phyloP scores from a whole-genome alignment of 805 yeast genomes.

The Pichia pseudocactophila region DNA sequence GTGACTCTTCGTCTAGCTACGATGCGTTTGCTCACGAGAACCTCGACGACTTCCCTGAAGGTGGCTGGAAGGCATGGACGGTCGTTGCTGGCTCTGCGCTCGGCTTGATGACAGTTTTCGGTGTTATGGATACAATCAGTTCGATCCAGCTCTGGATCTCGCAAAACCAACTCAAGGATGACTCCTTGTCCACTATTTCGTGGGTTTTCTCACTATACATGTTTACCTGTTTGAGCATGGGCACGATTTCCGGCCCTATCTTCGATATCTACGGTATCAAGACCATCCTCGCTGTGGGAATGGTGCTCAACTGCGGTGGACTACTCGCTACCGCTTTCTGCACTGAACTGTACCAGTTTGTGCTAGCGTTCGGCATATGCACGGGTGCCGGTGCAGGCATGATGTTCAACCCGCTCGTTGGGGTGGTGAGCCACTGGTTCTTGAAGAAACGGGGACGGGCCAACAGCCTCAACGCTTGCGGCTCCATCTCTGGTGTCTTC shows the following conservation, averaged over 20 bases:
- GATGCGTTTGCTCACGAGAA: slow-evolving; percentile 22
- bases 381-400: slow-evolving; percentile 55
- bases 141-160: slow-evolving; percentile 55
- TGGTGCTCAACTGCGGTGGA: slow-evolving; percentile 30
- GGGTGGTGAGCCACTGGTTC: slow-evolving; percentile 64
- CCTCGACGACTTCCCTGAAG: slow-evolving; percentile 41
- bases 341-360: slow-evolving; percentile 48
- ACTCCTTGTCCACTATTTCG: slow-evolving; percentile 41
- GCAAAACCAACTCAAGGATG: slow-evolving; percentile 43
- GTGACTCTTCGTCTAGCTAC: slow-evolving; percentile 5
- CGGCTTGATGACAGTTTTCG: slow-evolving; percentile 49
- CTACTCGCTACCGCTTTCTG: slow-evolving; percentile 34
- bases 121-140: slow-evolving; percentile 51
- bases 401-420: slow-evolving; percentile 51
- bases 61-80: slow-evolving; percentile 49
- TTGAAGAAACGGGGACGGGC: slow-evolving; percentile 49
- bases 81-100: slow-evolving; percentile 49
- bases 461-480: slow-evolving; percentile 40
- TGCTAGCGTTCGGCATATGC: slow-evolving; percentile 48
- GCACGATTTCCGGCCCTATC: slow-evolving; percentile 35
- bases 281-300: slow-evolving; percentile 37
- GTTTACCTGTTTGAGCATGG: slow-evolving; percentile 39
- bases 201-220: slow-evolving; percentile 61
- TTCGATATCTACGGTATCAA: slow-evolving; percentile 57
- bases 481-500: slow-evolving; percentile 44